Conservation (phyloP, 2,329 filamentous ascomycete species). For the Trichophaea hybrida region DNA sequence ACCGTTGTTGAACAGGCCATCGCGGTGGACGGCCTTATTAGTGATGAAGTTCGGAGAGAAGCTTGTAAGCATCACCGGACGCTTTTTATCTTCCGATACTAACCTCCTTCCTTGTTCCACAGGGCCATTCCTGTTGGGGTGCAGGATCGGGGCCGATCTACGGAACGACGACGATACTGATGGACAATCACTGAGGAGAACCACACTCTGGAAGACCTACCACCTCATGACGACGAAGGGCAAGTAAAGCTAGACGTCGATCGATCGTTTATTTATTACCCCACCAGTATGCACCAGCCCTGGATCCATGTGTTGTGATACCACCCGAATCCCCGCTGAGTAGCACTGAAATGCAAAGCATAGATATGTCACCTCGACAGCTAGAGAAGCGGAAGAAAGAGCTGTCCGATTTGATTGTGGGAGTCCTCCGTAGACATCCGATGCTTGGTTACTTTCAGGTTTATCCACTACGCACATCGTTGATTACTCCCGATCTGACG, state of each 20-base stretch:
- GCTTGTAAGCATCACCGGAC: slow-evolving; percentile 23
- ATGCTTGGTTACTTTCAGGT: slow-evolving; percentile 83
- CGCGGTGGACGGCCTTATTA: slow-evolving; percentile 24
- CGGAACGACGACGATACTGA: slow-evolving; percentile 7
- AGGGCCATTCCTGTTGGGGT: slow-evolving; percentile 33
- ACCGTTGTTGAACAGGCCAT: slow-evolving; percentile 22
- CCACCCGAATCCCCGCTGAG: slow-evolving; percentile 19
- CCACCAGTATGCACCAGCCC: slow-evolving; percentile 45
- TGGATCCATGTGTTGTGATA: slow-evolving; percentile 5
- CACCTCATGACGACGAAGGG: slow-evolving; percentile 70
- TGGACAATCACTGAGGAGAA: slow-evolving; percentile 12
- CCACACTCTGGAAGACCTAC: slow-evolving; percentile 43
- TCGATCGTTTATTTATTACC: slow-evolving; percentile 95
- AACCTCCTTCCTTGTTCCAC: slow-evolving; percentile 29
- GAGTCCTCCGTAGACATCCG: slow-evolving; percentile 65
- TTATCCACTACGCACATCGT: neutral
- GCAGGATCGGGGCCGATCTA: slow-evolving; percentile 36
- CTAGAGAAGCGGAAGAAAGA: slow-evolving; percentile 57
- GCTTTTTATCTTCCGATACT: slow-evolving; percentile 17
- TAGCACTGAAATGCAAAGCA: slow-evolving; percentile 22
- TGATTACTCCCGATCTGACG: neutral
- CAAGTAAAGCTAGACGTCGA: slow-evolving; percentile 89
- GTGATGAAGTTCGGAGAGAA: slow-evolving; percentile 25
- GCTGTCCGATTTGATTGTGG: slow-evolving; percentile 64
- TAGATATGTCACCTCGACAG: slow-evolving; percentile 34